phyloP scores from a whole-genome alignment of 2,329 filamentous ascomycete genomes.

The Metarhizium guizhouense region DNA sequence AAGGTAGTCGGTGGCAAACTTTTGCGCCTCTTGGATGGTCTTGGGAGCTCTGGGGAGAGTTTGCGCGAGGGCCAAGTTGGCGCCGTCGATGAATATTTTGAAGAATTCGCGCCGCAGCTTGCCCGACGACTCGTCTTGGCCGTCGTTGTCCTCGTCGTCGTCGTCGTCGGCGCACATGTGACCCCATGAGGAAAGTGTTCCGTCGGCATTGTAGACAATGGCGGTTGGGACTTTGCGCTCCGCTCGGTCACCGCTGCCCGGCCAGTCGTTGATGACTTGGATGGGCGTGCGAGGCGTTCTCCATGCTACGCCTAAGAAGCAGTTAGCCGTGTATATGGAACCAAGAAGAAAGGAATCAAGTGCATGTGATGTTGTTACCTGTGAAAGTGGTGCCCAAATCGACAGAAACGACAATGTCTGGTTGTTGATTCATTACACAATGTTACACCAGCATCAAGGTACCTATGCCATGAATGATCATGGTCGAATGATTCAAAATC shows the following conservation, averaged over 20 bases:
- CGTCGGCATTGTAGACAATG: conserved; percentile 35
- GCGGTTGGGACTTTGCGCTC: conserved; percentile 47
- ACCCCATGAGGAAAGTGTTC: conserved; percentile 40
- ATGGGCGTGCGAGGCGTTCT: conserved; percentile 31
- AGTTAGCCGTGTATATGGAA: too few species aligned
- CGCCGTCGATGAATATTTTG: conserved; percentile 44
- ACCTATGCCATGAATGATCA: background rate
- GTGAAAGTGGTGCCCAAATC: conserved; percentile 39
- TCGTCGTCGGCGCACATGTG: conserved; percentile 42
- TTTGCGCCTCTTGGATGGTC: conserved; percentile 7
- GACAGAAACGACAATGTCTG: conserved; percentile 27
- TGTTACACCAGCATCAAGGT: background rate
- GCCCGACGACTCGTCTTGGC: conserved; percentile 3
- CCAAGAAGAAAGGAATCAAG: too few species aligned
- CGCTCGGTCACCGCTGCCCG: conserved; percentile 39
- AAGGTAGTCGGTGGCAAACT: conserved; percentile 40
- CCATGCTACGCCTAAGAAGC: conserved; percentile 28
- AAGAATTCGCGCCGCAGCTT: conserved; percentile 40
- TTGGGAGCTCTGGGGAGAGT: conserved; percentile 36
- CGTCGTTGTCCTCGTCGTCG: too few species aligned
- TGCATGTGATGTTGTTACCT: too few species aligned
- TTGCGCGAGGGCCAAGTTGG: conserved; percentile 31
- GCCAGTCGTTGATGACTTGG: conserved; percentile 43
- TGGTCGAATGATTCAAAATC: background rate
- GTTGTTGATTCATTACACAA: conserved; percentile 17